Conservation (phyloP, 148 eudicot species). For the Rhododendron henanense region DNA sequence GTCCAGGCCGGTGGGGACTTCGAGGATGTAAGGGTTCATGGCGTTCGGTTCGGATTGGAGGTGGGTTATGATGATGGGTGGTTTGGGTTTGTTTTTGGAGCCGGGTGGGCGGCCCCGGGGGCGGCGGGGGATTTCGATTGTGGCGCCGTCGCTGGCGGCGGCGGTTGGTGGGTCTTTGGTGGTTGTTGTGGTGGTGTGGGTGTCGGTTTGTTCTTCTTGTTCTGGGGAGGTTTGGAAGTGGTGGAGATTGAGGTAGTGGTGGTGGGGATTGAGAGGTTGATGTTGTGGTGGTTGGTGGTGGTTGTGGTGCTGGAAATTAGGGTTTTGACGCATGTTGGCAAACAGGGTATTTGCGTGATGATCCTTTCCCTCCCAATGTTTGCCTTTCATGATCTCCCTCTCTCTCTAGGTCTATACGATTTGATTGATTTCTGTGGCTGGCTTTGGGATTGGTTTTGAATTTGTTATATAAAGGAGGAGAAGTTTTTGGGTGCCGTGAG, state of each 20-base stretch:
- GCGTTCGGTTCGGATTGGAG: constrained; percentile 31
- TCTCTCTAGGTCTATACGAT: not conserved
- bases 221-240: constrained; percentile 11
- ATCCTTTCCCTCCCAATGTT: constrained; percentile 29
- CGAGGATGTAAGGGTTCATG: constrained; percentile 59
- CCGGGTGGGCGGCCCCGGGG: constrained; percentile 88
- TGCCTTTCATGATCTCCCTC: constrained; percentile 34
- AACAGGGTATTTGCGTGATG: constrained; percentile 16
- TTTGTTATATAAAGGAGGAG: not conserved
- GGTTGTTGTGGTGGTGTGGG: constrained; percentile 4
- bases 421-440: too few relatives aligned
- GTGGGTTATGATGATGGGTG: constrained; percentile 45
- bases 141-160: constrained; percentile 35
- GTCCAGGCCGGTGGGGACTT: constrained; percentile 38
- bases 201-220: constrained; percentile 23
- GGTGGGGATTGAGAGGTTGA: not conserved
- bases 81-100: constrained; percentile 75
- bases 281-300: not conserved
- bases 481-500: too few relatives aligned
- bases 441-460: not conserved
- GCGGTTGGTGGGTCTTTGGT: not conserved
- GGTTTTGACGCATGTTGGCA: constrained; percentile 24
- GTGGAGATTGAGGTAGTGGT: not conserved
- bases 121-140: constrained; percentile 45
- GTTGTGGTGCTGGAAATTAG: constrained; percentile 1